Evolutionary conservation across 2,329 filamentous ascomycete genomes (phyloP).

Genomic region (Graphilbum sp.): DNA sequence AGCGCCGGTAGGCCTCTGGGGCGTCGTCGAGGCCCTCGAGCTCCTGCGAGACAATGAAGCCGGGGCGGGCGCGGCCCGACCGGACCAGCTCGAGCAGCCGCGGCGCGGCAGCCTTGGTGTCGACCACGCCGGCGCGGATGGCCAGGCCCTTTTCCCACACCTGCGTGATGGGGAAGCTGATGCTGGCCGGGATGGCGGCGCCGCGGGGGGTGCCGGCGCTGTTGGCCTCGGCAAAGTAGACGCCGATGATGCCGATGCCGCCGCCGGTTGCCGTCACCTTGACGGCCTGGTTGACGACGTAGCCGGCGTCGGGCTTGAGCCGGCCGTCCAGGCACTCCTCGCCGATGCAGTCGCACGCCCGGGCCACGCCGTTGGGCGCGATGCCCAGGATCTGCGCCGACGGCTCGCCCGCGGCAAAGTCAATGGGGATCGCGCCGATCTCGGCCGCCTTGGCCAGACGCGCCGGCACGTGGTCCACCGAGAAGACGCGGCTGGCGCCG

Average conservation of each 20-base stretch:
- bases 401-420: constrained; percentile 8
- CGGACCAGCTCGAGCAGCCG: no score
- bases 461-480: constrained; percentile 11
- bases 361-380: not conserved
- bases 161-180: not conserved
- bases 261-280: not conserved
- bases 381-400: constrained; percentile 10
- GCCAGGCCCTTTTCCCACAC: no score
- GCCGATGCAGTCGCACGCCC: not conserved
- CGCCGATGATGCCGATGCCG: not conserved
- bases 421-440: constrained; percentile 12
- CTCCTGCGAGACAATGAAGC: not conserved
- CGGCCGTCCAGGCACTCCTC: not conserved
- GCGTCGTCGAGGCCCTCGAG: constrained; percentile 1
- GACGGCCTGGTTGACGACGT: not conserved
- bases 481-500: constrained; percentile 10
- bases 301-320: not conserved
- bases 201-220: not conserved
- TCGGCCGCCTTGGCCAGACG: constrained; percentile 10
- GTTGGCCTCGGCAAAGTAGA: not conserved
- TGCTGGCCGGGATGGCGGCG: not conserved
- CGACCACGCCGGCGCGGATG: no score
- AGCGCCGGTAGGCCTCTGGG: not conserved
- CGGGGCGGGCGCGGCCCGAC: no score
- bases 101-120: no score